phyloP scores from a whole-genome alignment of 768 basidiomycete species.

The Cystobasidiopsis lactophilus region DNA sequence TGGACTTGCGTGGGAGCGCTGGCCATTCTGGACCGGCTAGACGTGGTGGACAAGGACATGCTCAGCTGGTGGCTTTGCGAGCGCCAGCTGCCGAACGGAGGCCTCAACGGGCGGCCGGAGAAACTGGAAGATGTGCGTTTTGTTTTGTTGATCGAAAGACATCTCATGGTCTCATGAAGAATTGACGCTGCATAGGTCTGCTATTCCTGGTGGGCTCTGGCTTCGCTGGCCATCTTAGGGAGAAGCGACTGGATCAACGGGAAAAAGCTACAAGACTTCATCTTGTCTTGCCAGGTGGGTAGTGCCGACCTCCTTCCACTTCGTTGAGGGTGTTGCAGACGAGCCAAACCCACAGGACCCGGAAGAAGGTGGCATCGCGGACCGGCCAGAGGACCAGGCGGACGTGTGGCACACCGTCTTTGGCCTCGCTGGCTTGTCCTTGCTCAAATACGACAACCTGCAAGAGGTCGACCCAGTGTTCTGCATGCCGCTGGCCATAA shows the following conservation, averaged over 20 bases:
- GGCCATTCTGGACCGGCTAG: conserved; percentile 63
- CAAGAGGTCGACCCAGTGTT: conserved; percentile 80
- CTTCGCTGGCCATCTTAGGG: conserved; percentile 59
- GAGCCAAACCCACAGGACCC: conserved; percentile 38
- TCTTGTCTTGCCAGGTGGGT: conserved; percentile 62
- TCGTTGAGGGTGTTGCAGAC: neutral
- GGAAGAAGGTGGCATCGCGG: conserved; percentile 80
- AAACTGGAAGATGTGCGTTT: conserved; percentile 75
- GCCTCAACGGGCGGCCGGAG: conserved; percentile 89
- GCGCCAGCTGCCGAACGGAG: conserved; percentile 76
- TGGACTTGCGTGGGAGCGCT: conserved; percentile 74
- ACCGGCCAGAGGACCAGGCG: conserved; percentile 73
- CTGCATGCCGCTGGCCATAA: conserved; percentile 65
- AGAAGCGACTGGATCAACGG: conserved; percentile 72
- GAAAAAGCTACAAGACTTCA: conserved; percentile 53
- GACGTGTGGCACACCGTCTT: conserved; percentile 97
- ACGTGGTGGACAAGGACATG: conserved; percentile 51
- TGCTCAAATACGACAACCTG: conserved; percentile 66
- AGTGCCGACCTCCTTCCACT: neutral
- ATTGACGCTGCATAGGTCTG: too few relatives aligned
- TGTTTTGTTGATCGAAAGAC: neutral
- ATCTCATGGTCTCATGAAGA: neutral
- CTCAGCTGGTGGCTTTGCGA: conserved; percentile 86
- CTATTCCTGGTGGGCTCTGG: conserved; percentile 93
- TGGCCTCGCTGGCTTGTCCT: conserved; percentile 70